Conservation (phyloP, 2,329 filamentous ascomycete genomes). For the Colletotrichum sp. region DNA sequence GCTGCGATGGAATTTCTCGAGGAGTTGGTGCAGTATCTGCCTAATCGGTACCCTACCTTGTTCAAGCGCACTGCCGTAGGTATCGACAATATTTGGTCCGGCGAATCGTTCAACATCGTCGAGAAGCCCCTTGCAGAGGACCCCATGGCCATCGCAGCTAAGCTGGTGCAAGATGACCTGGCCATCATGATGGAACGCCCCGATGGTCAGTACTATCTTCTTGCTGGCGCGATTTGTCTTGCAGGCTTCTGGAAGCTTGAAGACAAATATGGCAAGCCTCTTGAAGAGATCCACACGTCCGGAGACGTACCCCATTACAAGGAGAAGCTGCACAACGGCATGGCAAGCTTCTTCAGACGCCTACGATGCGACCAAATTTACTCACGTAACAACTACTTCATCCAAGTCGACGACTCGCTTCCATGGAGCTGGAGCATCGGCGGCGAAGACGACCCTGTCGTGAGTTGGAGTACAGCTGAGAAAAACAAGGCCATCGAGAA, state of each 20-base stretch:
- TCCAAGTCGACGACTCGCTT: constrained; percentile 81
- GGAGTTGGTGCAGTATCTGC: constrained; percentile 73
- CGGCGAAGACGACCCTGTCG: constrained; percentile 65
- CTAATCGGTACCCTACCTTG: constrained; percentile 74
- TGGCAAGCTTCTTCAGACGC: constrained; percentile 81
- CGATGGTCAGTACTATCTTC: constrained; percentile 82
- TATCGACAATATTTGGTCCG: constrained; percentile 72
- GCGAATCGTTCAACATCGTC: constrained; percentile 72
- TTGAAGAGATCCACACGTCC: constrained; percentile 80
- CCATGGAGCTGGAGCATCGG: constrained; percentile 81
- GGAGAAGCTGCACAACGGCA: constrained; percentile 75
- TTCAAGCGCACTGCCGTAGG: constrained; percentile 68
- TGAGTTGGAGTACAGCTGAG: constrained; percentile 77
- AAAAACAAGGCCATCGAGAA: constrained; percentile 74
- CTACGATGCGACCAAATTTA: constrained; percentile 69
- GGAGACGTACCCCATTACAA: constrained; percentile 77
- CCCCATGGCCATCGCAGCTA: constrained; percentile 75
- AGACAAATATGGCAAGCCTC: constrained; percentile 81
- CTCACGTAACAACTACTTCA: constrained; percentile 81
- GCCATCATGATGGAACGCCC: constrained; percentile 80
- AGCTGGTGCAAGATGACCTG: constrained; percentile 80
- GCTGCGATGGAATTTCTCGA: constrained; percentile 78
- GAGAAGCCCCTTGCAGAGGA: constrained; percentile 72
- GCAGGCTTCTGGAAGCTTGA: constrained; percentile 83
- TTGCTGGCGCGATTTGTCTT: constrained; percentile 76